Base-by-base conservation (phyloP, 768 basidiomycete species). In the Mycena alexandri region DNA sequence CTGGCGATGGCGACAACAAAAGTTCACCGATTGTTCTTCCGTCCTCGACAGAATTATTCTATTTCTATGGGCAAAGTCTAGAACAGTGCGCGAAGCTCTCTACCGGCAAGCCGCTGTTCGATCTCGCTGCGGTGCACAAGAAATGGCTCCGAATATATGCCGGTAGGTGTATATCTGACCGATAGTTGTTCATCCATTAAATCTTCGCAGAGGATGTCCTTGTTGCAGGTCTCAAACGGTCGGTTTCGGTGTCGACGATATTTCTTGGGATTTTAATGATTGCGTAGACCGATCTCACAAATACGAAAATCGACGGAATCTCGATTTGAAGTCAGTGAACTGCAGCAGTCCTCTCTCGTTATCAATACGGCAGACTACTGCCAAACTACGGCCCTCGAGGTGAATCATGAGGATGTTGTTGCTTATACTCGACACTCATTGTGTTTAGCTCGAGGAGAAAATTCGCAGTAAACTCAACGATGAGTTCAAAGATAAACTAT, bases 331-430 rank as follows among this genome's bases (percentile, higher is more conserved):
- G 68, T 86, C 10, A 83, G 83, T 5, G 91, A 96, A 65, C 77
- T 99, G 36, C 90, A 88, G 73, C 93, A 93, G 68, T 89, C 93
- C 0, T 96, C 94, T 75, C 81, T 95, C n/a, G 80, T 97, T 25
- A 90, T 99, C 75, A 99, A 99, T 74, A 99, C 98, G 0, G 97
- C 96, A 1, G 96, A 99, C 75, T 99, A 99, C 76, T 99, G 98
- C 75, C 93, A 96, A 69, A 89, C 88, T 1, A 99, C 97, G 3
- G 94, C 96, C 1, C 75, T 89, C 21, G 95, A 98, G 87, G 96
- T 92, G 72, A 12, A 82, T 51, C 38, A 25, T 16, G 38, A 21
- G 36, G 16, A 21, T 55, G 29, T 24, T 25, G 17, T 51, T 25
- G n/a, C 21, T 11, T 41, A 21, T 22, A 61, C 42, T 58, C 3